These are phyloP conservation scores for Rhodotorula babjevae DNA, from an alignment of 768 basidiomycete species.

Conservation along the genomic window DNA sequence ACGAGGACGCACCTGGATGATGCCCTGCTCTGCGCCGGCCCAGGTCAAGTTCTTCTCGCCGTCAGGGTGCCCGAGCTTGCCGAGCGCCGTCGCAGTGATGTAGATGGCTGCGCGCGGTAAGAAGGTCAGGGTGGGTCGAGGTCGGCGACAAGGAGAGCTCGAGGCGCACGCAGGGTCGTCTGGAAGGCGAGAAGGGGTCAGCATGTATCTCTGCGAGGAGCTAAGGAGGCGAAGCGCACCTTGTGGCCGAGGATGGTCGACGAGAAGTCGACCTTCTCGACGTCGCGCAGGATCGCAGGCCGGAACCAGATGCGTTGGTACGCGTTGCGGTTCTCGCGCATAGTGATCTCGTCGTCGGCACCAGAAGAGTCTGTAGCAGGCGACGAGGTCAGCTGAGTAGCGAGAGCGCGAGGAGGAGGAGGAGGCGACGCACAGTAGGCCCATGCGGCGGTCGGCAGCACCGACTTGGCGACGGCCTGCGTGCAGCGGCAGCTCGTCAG, in stretches of 20 bases:
- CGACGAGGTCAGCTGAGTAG: background rate
- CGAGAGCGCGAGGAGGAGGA: constrained; percentile 38
- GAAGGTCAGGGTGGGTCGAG: background rate
- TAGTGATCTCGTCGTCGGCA: constrained; percentile 51
- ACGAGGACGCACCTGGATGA: constrained; percentile 58
- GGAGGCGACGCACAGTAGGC: constrained; percentile 58
- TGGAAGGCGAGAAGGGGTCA: background rate
- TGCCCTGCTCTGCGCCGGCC: constrained; percentile 72
- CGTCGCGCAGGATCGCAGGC: constrained; percentile 77
- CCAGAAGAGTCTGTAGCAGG: constrained; percentile 59
- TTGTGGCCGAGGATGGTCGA: constrained; percentile 69
- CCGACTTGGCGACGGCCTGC: constrained; percentile 65
- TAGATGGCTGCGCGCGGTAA: constrained; percentile 44
- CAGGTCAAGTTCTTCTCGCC: constrained; percentile 86
- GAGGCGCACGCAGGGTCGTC: background rate
- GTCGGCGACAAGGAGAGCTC: background rate
- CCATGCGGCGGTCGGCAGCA: constrained; percentile 62
- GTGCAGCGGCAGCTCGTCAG: too few relatives aligned
- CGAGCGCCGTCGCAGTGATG: constrained; percentile 73
- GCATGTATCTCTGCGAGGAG: too few relatives aligned
- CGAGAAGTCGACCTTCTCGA: constrained; percentile 69
- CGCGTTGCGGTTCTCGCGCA: constrained; percentile 58
- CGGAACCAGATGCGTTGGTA: constrained; percentile 89
- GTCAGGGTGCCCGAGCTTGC: constrained; percentile 92
- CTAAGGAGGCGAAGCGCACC: constrained; percentile 36